Evolutionary conservation across 1,284 basidiomycete genomes (phyloP).

Genomic region (Ganoderma lingzhi): DNA sequence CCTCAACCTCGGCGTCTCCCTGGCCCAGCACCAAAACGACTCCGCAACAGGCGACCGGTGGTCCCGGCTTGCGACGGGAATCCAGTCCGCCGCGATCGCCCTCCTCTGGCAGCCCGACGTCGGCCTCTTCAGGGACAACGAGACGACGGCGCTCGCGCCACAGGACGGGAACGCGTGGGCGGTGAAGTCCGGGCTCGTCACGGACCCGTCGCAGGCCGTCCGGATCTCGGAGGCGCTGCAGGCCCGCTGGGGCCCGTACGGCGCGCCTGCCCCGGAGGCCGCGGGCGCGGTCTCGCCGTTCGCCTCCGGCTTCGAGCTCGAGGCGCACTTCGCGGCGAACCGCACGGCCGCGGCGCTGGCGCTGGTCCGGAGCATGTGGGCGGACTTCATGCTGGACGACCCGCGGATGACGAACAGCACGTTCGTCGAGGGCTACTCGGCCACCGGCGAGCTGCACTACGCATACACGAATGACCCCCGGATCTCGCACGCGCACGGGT

Average conservation of each 20-base stretch:
- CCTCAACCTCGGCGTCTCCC: conserved; percentile 23
- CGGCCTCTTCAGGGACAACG: conserved; percentile 33
- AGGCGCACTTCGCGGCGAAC: conserved; percentile 30
- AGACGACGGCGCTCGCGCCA: conserved; percentile 32
- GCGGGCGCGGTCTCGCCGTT: conserved; percentile 30
- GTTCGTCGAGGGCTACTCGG: conserved; percentile 32
- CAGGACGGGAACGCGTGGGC: conserved; percentile 34
- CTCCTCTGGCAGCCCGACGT: conserved; percentile 31
- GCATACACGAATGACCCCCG: conserved; percentile 30
- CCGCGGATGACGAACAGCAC: conserved; percentile 35
- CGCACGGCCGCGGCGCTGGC: conserved; percentile 27
- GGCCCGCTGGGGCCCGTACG: conserved; percentile 29
- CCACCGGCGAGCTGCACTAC: conserved; percentile 30
- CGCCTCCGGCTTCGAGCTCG: conserved; percentile 31
- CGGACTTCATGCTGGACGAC: conserved; percentile 34
- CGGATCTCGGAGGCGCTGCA: conserved; percentile 24
- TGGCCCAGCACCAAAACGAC: conserved; percentile 23
- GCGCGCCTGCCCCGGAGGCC: conserved; percentile 30
- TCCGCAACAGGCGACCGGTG: conserved; percentile 13
- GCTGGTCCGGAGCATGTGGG: conserved; percentile 31
- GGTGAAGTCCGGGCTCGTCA: conserved; percentile 30
- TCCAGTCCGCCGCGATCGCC: conserved; percentile 25
- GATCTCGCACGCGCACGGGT: conserved; percentile 33
- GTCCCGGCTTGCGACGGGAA: conserved; percentile 19
- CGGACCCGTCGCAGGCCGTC: conserved; percentile 18